A percentile compares a stretch with the other conserved stretches of the same genome.
These are phyloP conservation scores for Silene conica DNA, from an alignment of 148 eudicot genomes.

Conservation along the genomic window DNA sequence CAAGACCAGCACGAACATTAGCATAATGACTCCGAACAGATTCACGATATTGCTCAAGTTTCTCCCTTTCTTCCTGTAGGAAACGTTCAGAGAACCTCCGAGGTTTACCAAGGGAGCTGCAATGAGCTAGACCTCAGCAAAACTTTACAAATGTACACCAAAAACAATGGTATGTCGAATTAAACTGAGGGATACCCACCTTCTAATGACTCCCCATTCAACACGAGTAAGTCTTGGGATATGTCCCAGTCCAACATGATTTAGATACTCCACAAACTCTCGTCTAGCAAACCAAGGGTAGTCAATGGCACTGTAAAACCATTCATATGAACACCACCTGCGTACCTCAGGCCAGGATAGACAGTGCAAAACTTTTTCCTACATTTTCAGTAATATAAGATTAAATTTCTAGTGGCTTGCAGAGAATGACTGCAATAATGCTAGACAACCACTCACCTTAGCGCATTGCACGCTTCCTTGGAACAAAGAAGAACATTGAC, in stretches of 20 bases:
- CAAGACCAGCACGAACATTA: constrained; percentile 67
- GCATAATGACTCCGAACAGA: constrained; percentile 78
- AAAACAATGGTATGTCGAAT: not conserved
- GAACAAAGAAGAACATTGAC: constrained; percentile 14
- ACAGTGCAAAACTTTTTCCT: constrained; percentile 30
- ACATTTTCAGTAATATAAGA: constrained; percentile 11
- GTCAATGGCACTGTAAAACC: constrained; percentile 52
- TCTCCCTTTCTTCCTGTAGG: constrained; percentile 77
- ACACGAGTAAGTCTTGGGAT: constrained; percentile 42
- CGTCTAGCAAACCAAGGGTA: constrained; percentile 45
- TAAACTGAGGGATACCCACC: constrained; percentile 21
- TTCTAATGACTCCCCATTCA: constrained; percentile 48
- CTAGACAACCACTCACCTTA: constrained; percentile 20
- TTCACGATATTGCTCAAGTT: constrained; percentile 80
- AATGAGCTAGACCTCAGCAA: constrained; percentile 16
- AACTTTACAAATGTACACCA: not conserved
- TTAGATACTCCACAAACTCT: constrained; percentile 43
- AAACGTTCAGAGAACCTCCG: constrained; percentile 81
- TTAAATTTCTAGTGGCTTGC: not conserved
- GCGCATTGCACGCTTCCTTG: constrained; percentile 16
- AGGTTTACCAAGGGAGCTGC: constrained; percentile 93
- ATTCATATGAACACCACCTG: constrained; percentile 44
- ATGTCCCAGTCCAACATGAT: constrained; percentile 44
- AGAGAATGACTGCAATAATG: not conserved
- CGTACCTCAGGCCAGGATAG: constrained; percentile 33